Base-by-base conservation (phyloP, 441 rosid genomes). In the Euphorbia celastroides region DNA sequence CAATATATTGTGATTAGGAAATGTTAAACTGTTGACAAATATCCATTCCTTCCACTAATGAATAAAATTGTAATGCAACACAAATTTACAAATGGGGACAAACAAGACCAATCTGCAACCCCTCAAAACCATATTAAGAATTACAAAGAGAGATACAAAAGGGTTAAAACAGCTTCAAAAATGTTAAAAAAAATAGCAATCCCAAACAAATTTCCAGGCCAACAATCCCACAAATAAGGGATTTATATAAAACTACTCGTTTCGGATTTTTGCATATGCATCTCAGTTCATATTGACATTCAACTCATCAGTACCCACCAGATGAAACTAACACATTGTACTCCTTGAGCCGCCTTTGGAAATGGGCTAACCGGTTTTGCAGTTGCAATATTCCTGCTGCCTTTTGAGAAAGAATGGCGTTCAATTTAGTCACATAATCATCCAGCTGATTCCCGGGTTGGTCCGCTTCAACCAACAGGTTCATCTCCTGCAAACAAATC, bases 361-460 rank as follows among this genome's bases (percentile, higher is more conserved):
- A 83, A 48, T 79, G 80, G 5, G 81, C 83, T 75, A 83, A 74
- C 56, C 72, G 88, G 25, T 75, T 70, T 73, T 86, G 90, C 61
- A 86, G 69, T 69, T 82, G 86, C 67, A 80, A 77, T 62, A 86
- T 86, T 36, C 85, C 86, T 0, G 83, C 84, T 26, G 86, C 85
- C 74, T 86, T 86, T 70, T 81, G 86, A 32, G 85, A 77, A 63
- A 86, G 86, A 73, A 86, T 76, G 63, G 70, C 66, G 57, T 82
- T 80, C 85, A 86, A 54, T 76, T 75, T 78, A 0, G 81, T 65
- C 5, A 86, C 46, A 23, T 86, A 86, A 59, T 73, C 81, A 20
- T 83, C 86, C 22, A 86, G 78, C 64, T 83, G 85, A 63, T 86
- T 86, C 69, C 90, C 90, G 3, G 88, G 88, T 71, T 81, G 84